Evolutionary conservation across 768 basidiomycete species (phyloP), one percentile per base, ranked within the genome.

Genomic region (Xerocomellus intermedius): DNA sequence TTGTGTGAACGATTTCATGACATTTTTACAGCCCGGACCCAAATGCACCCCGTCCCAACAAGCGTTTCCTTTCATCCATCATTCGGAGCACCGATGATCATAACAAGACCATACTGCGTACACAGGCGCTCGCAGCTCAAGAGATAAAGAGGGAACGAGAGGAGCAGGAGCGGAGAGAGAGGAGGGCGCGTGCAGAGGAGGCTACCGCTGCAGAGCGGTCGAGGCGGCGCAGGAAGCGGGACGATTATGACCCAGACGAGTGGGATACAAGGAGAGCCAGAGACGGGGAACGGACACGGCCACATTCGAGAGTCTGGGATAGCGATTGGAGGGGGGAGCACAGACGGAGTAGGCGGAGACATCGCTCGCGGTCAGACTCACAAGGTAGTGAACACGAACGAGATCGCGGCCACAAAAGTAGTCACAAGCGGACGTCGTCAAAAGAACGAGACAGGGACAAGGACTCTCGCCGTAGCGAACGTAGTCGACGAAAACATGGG

Each of bases 81-180:
- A 94, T 99, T 53, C 84, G 87, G 61, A 94, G 83, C 60, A 97
- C 97, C 5, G 95, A 97, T 67, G 95, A 95, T 54, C 97, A 99
- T 66, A 99, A 99, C 71, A 85, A 87, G 72, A 85, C 89, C 13
- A 77, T 99, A 43, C 69, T 91, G 21, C 81, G 82, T 52, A 81
- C 88, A 24, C 89, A 91, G 71, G 86, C 86, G 0, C 68, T 75
- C 13, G 87, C 89, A 33, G 86, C 87, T 2, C 79, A 88, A 59
- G 89, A 91, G 60, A 74, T 84, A n/a, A 86, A 89, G 54, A 74
- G 73, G 26, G 85, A 85, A 58, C 72, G 83, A 24, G 80, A 84
- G n/a, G 87, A 87, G 55, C 77, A 80, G 57, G 84, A 88, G 66
- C 74, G 82, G 55, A 75, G 64, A 43, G 86, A 89, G 60, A 73